phyloP scores from a whole-genome alignment of 257 asterid species.

The Thymus quinquecostatus region DNA sequence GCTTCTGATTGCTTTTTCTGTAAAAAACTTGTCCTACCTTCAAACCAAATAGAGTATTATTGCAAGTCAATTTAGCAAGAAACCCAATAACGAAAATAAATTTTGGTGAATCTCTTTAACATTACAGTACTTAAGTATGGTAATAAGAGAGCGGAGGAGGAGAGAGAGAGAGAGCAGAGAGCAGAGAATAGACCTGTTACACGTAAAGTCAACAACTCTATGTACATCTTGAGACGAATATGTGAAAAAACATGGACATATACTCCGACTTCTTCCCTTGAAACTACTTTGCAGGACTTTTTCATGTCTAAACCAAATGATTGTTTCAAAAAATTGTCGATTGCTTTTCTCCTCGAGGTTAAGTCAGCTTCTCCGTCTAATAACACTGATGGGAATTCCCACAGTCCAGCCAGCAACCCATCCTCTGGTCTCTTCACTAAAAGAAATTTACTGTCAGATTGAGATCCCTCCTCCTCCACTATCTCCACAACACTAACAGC shows the following conservation, averaged over 20 bases:
- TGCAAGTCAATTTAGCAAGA: conserved; percentile 23
- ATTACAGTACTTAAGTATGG: too few relatives aligned
- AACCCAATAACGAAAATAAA: conserved; percentile 20
- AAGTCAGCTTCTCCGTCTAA: conserved; percentile 68
- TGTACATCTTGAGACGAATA: conserved; percentile 90
- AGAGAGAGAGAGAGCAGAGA: conserved; percentile 14
- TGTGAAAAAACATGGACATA: conserved; percentile 80
- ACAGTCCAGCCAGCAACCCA: conserved; percentile 95
- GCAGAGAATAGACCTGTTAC: conserved; percentile 52
- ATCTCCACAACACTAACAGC: conserved; percentile 97
- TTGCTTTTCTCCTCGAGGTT: conserved; percentile 62
- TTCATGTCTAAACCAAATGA: conserved; percentile 60
- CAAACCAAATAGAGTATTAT: conserved; percentile 36
- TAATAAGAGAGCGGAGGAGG: neutral
- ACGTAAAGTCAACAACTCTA: conserved; percentile 70
- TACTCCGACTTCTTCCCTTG: conserved; percentile 86
- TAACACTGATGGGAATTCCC: conserved; percentile 96
- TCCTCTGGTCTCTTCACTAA: conserved; percentile 85
- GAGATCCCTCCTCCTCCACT: conserved; percentile 52
- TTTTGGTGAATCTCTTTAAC: neutral
- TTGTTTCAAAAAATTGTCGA: conserved; percentile 60
- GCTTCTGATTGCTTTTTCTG: conserved; percentile 41
- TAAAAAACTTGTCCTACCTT: conserved; percentile 50
- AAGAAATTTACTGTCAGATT: conserved; percentile 60
- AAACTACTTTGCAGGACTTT: conserved; percentile 56